Conservation (phyloP, 495 filamentous ascomycete species). For the Podospora pseudopauciseta region DNA sequence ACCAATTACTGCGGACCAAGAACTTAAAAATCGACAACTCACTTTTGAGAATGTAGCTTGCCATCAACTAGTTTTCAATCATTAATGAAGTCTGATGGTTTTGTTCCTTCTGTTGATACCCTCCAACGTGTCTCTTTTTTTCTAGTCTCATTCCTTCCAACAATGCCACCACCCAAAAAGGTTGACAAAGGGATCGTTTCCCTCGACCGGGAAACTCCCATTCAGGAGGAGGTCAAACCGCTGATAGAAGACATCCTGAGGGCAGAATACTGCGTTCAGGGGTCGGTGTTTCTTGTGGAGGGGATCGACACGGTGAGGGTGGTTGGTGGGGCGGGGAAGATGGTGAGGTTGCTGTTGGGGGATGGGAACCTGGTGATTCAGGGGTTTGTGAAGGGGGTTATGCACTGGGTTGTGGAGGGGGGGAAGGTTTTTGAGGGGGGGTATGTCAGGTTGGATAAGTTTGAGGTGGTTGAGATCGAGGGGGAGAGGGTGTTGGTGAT, state of each 20-base stretch:
- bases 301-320: slow-evolving; percentile 32
- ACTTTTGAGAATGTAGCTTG: background rate
- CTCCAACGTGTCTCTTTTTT: background rate
- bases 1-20: background rate
- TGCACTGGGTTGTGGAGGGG: slow-evolving; percentile 37
- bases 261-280: slow-evolving; percentile 36
- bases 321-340: background rate
- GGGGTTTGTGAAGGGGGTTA: slow-evolving; percentile 36
- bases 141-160: background rate
- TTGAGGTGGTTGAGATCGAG: slow-evolving; percentile 19
- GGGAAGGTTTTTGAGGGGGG: slow-evolving; percentile 38
- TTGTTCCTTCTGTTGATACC: background rate
- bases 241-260: slow-evolving; percentile 46
- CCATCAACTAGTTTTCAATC: too few species aligned
- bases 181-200: slow-evolving; percentile 9
- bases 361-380: slow-evolving; percentile 47
- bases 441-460: slow-evolving; percentile 38
- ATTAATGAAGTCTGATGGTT: background rate
- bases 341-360: slow-evolving; percentile 37
- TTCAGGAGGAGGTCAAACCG: slow-evolving; percentile 46
- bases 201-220: slow-evolving; percentile 21
- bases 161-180: slow-evolving; percentile 1
- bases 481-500: slow-evolving; percentile 35
- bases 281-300: slow-evolving; percentile 46
- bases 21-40: background rate